Percentiles rank a stretch among this genome's conserved stretches.
Conservation (phyloP, 495 filamentous ascomycete genomes). For the Neurospora tetrasperma region DNA sequence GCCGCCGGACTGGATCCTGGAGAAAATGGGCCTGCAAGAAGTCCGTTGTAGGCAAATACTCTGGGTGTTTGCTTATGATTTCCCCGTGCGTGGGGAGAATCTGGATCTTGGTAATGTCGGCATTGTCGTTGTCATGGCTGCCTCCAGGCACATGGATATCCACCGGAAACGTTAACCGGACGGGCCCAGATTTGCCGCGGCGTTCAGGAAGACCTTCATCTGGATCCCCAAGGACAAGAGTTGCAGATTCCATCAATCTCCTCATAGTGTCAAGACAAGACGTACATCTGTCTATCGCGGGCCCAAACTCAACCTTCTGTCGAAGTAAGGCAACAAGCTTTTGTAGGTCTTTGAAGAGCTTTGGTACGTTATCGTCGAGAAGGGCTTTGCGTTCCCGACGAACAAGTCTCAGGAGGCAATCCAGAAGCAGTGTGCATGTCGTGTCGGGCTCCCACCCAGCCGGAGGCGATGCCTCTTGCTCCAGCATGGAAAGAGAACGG, state of each 20-base stretch:
- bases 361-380: background rate
- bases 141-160: constrained; percentile 36
- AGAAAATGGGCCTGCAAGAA: constrained; percentile 40
- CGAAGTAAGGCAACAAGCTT: background rate
- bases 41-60: constrained; percentile 53
- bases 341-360: background rate
- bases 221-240: background rate
- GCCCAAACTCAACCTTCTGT: too few relatives aligned
- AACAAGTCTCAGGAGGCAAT: background rate
- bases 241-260: background rate
- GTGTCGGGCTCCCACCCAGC: background rate
- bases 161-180: constrained; percentile 27
- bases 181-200: background rate
- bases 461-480: background rate
- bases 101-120: constrained; percentile 46
- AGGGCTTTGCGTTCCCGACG: background rate
- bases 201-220: background rate
- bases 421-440: background rate
- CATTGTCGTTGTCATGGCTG: constrained; percentile 57
- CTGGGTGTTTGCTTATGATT: constrained; percentile 38
- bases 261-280: background rate
- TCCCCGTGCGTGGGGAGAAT: constrained; percentile 57
- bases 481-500: background rate
- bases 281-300: background rate
- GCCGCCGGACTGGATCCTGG: constrained; percentile 38